A percentile compares a stretch with the other conserved stretches of the same genome.
Evolutionary conservation across 2,329 filamentous ascomycete genomes (phyloP).

Genomic region (Colletotrichum sp.): DNA sequence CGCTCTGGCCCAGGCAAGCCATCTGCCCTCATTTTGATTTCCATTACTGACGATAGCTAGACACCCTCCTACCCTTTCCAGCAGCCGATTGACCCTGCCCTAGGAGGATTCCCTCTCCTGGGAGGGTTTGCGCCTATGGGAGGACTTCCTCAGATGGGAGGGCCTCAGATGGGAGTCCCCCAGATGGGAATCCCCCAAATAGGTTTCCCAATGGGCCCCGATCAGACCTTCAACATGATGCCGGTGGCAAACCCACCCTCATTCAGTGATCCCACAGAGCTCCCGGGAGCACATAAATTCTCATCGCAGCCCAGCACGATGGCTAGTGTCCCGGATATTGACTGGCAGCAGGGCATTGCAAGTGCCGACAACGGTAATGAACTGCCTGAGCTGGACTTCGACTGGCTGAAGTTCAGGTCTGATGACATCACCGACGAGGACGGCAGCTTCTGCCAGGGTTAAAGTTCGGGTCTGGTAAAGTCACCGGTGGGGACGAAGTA

Average conservation of each 20-base stretch:
- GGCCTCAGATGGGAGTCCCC: neutral
- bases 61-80: neutral
- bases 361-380: neutral
- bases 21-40: neutral
- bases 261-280: too few species aligned
- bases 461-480: fast-evolving
- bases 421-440: too few species aligned
- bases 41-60: neutral
- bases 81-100: fast-evolving
- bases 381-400: too few species aligned
- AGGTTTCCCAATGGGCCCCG: neutral
- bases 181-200: neutral
- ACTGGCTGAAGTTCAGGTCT: too few species aligned
- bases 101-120: neutral
- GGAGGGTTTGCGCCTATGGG: too few species aligned
- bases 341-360: fast-evolving
- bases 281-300: fast-evolving
- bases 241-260: too few species aligned
- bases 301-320: fast-evolving
- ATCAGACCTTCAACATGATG: fast-evolving
- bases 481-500: too few species aligned
- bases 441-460: too few species aligned
- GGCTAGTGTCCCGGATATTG: fast-evolving
- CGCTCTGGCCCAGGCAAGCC: fast-evolving
- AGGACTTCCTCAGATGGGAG: neutral